A percentile compares a stretch with the other conserved stretches of the same genome.
These are phyloP conservation scores for Rostrohypoxylon terebratum DNA, from an alignment of 495 filamentous ascomycete species.

Conservation along the genomic window DNA sequence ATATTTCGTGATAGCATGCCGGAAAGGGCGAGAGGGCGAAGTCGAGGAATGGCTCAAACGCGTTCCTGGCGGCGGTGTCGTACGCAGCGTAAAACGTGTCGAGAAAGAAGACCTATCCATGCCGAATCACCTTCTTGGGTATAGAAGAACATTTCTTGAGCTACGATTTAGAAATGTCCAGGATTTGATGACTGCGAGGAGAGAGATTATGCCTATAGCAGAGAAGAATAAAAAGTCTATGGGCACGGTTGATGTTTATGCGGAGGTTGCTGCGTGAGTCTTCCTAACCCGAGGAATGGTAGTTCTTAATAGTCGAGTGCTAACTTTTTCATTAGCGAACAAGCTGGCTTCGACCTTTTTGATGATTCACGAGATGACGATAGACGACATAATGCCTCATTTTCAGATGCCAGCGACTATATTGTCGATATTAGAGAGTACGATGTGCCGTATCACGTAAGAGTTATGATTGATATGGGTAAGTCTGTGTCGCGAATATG, in stretches of 20 bases:
- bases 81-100: conserved; percentile 80
- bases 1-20: conserved; percentile 93
- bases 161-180: conserved; percentile 87
- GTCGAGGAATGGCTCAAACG: conserved; percentile 96
- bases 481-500: conserved; percentile 38
- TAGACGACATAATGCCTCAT: conserved; percentile 79
- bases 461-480: conserved; percentile 97
- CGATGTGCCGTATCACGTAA: conserved; percentile 98
- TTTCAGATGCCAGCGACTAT: conserved; percentile 93
- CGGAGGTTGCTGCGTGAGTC: conserved; percentile 88
- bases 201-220: conserved; percentile 86
- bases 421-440: conserved; percentile 99
- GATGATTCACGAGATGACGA: conserved; percentile 88
- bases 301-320: conserved; percentile 11
- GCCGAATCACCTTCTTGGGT: conserved; percentile 95
- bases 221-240: conserved; percentile 96
- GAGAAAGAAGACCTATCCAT: conserved; percentile 96
- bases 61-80: conserved; percentile 80
- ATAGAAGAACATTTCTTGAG: conserved; percentile 86
- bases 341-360: conserved; percentile 94
- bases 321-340: conserved; percentile 67
- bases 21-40: conserved; percentile 87
- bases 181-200: conserved; percentile 85
- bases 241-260: conserved; percentile 97
- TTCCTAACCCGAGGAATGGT: background rate